Percentiles rank a stretch among this genome's conserved stretches.
These are phyloP conservation scores for Fonsecaea erecta DNA, from an alignment of 2,329 filamentous ascomycete species.

Conservation along the genomic window DNA sequence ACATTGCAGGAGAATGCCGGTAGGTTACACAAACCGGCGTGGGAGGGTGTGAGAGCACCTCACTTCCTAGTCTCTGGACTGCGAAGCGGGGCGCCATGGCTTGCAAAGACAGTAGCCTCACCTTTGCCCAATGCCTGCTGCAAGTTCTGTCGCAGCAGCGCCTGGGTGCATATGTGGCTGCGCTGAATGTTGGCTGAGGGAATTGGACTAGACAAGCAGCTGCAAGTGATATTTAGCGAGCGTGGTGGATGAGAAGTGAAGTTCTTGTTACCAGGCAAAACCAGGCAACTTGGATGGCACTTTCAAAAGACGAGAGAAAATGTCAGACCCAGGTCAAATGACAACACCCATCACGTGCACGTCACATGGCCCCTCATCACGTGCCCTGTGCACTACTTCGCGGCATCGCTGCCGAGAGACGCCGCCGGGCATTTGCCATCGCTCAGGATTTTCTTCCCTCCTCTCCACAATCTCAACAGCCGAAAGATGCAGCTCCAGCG, in stretches of 20 bases:
- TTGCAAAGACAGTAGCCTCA: background rate
- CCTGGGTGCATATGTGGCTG: background rate
- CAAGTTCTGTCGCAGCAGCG: background rate
- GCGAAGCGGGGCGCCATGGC: background rate
- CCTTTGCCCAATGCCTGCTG: background rate
- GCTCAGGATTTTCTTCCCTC: background rate
- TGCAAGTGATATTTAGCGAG: background rate
- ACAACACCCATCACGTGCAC: no score
- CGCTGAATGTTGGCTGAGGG: background rate
- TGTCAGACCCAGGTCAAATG: background rate
- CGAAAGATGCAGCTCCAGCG: background rate
- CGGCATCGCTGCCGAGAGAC: background rate
- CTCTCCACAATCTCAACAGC: conserved; percentile 2
- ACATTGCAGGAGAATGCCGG: background rate
- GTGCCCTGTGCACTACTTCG: background rate
- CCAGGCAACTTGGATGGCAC: background rate
- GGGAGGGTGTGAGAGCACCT: conserved; percentile 5
- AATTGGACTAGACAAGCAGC: background rate
- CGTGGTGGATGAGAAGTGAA: background rate
- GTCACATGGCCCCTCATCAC: background rate
- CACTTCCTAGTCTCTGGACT: background rate
- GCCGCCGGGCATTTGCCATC: conserved; percentile 2
- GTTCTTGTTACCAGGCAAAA: no score
- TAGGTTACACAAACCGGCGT: background rate
- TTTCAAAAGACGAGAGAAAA: background rate